Percentiles rank a stretch among this genome's conserved stretches.
These are phyloP conservation scores for Ceratobasidium sp. DNA, from an alignment of 1,284 basidiomycete genomes.

Conservation along the genomic window DNA sequence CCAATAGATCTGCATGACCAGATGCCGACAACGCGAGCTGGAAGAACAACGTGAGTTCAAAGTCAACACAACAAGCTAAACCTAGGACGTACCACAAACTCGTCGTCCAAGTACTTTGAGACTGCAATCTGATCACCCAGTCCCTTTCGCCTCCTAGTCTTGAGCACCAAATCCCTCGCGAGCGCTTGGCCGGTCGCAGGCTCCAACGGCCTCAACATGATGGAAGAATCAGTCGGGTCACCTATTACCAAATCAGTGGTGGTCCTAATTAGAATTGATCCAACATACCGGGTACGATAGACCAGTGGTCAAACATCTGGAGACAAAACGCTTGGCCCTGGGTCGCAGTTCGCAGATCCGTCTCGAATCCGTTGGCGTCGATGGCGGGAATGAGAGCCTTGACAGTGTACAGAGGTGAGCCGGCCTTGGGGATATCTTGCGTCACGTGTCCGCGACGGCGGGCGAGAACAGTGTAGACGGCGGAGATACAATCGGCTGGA, in stretches of 20 bases:
- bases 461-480: conserved; percentile 96
- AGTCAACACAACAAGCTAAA: conserved; percentile 33
- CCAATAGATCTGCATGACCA: conserved; percentile 86
- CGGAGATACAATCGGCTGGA: conserved; percentile 97
- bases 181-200: conserved; percentile 94
- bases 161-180: conserved; percentile 91
- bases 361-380: conserved; percentile 99
- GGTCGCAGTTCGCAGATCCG: conserved; percentile 94
- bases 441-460: conserved; percentile 97
- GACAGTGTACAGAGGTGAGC: conserved; percentile 95
- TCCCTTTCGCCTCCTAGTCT: conserved; percentile 95
- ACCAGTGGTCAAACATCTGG: conserved; percentile 98
- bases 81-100: conserved; percentile 75
- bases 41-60: conserved; percentile 41
- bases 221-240: conserved; percentile 94
- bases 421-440: conserved; percentile 95
- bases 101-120: conserved; percentile 93
- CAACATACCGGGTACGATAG: conserved; percentile 89
- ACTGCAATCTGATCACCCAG: conserved; percentile 92
- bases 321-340: conserved; percentile 97
- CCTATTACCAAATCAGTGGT: conserved; percentile 54
- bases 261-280: background rate
- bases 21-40: conserved; percentile 88
- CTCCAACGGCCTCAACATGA: conserved; percentile 94
- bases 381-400: conserved; percentile 98